Evolutionary conservation across 2,329 filamentous ascomycete genomes (phyloP).

Genomic region (Pseudocercospora eumusae): DNA sequence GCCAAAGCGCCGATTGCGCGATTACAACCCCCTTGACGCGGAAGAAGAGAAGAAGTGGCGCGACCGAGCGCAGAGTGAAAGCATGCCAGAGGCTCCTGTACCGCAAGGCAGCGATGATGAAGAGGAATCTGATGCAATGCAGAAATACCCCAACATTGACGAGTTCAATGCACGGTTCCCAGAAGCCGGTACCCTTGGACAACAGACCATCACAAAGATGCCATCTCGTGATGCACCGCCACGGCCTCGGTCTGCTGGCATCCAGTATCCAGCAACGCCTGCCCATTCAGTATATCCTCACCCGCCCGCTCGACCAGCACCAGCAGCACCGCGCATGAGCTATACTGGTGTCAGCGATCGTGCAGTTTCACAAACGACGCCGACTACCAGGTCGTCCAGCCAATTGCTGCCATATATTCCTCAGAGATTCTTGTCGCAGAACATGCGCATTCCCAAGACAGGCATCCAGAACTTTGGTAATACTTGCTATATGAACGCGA

Average conservation of each 20-base stretch:
- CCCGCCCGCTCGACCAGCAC: conserved; percentile 55
- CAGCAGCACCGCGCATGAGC: conserved; percentile 61
- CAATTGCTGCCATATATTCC: conserved; percentile 50
- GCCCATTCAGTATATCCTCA: conserved; percentile 43
- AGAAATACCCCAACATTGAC: conserved; percentile 55
- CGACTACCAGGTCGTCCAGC: conserved; percentile 38
- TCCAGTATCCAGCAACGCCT: conserved; percentile 38
- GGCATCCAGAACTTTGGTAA: conserved; percentile 79
- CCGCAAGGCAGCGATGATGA: conserved; percentile 50
- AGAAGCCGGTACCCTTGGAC: conserved; percentile 62
- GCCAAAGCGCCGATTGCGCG: conserved; percentile 58
- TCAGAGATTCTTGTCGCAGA: conserved; percentile 47
- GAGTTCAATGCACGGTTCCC: conserved; percentile 84
- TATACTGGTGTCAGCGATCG: conserved; percentile 79
- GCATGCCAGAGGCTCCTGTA: conserved; percentile 46
- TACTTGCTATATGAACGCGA: conserved; percentile 92
- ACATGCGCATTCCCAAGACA: conserved; percentile 59
- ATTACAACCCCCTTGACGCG: conserved; percentile 71
- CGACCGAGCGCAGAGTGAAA: conserved; percentile 70
- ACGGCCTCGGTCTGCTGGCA: conserved; percentile 33
- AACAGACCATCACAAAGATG: conserved; percentile 54
- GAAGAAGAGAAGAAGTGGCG: conserved; percentile 83
- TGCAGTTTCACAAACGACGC: conserved; percentile 39
- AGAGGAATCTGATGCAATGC: conserved; percentile 28
- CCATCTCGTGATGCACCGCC: conserved; percentile 35